These are phyloP conservation scores for Dioscorea alata DNA, from an alignment of 106 monocot genomes.

Conservation along the genomic window DNA sequence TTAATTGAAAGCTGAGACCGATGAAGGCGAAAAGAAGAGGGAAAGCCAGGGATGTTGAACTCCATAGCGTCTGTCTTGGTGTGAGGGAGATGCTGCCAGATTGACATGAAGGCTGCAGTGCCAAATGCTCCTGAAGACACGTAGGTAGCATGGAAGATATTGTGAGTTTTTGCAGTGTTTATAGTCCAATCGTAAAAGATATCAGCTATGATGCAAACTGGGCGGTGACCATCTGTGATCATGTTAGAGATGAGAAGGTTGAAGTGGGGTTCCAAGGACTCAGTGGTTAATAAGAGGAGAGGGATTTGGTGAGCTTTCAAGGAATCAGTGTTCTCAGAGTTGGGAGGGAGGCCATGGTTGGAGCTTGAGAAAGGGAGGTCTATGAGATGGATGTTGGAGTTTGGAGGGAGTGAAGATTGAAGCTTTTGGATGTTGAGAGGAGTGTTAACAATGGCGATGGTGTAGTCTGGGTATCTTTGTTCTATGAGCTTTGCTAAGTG, in stretches of 20 bases:
- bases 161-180: slow-evolving; percentile 18
- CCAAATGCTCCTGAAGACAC: slow-evolving; percentile 31
- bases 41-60: slow-evolving; percentile 21
- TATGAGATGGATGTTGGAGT: slow-evolving; percentile 24
- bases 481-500: slow-evolving; percentile 31
- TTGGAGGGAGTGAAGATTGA: slow-evolving; percentile 1
- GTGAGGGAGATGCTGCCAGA: slow-evolving; percentile 29
- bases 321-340: slow-evolving; percentile 33
- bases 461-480: background rate
- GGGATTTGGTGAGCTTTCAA: slow-evolving; percentile 22
- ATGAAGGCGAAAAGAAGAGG: slow-evolving; percentile 13
- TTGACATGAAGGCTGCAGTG: slow-evolving; percentile 19
- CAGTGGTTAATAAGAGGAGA: slow-evolving; percentile 23
- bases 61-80: slow-evolving; percentile 5
- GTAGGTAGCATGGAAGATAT: slow-evolving; percentile 31
- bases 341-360: slow-evolving; percentile 31
- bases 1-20: slow-evolving; percentile 11
- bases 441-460: slow-evolving; percentile 32
- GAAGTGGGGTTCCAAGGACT: slow-evolving; percentile 16
- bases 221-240: background rate
- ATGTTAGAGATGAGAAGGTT: slow-evolving; percentile 11
- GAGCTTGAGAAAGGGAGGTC: slow-evolving; percentile 33
- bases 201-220: slow-evolving; percentile 35
- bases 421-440: slow-evolving; percentile 30
- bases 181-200: slow-evolving; percentile 34